phyloP scores from a whole-genome alignment of 2,329 filamentous ascomycete species.

The Salinomyces thailandicus region DNA sequence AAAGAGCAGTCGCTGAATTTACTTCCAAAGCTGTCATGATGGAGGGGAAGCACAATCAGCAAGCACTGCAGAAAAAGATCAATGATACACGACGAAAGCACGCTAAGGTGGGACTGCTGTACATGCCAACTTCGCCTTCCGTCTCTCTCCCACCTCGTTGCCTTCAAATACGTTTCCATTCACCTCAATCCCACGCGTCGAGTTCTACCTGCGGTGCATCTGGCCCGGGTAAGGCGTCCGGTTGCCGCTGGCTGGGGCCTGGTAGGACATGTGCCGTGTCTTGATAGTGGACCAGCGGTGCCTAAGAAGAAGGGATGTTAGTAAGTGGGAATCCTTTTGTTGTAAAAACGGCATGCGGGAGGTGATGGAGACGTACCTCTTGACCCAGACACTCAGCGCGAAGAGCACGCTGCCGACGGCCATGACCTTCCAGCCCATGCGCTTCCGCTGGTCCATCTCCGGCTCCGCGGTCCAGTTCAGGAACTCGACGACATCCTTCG shows the following conservation, averaged over 20 bases:
- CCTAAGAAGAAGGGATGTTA: conserved; percentile 21
- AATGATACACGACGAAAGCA: conserved; percentile 8
- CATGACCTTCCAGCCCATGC: conserved; percentile 97
- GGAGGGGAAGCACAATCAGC: too few species aligned
- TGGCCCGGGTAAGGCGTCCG: background rate
- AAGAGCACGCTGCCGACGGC: conserved; percentile 68
- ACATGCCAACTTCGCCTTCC: conserved; percentile 4
- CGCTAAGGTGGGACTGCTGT: conserved; percentile 8
- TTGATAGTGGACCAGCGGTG: conserved; percentile 99
- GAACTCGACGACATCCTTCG: conserved; percentile 98
- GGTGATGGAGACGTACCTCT: conserved; percentile 49
- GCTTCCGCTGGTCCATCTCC: conserved; percentile 98
- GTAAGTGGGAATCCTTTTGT: background rate
- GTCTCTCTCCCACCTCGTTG: background rate
- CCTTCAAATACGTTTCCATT: background rate
- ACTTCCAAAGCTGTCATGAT: too few species aligned
- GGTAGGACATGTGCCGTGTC: conserved; percentile 66
- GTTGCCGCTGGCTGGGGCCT: conserved; percentile 7
- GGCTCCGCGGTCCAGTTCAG: conserved; percentile 98
- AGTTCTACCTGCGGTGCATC: background rate
- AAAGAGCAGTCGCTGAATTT: too few species aligned
- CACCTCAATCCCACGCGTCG: background rate
- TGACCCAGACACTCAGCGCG: conserved; percentile 89
- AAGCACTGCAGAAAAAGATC: background rate
- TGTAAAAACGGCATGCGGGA: background rate